phyloP scores from a whole-genome alignment of 129 eudicot genomes.

The Pulicaria dysenterica region DNA sequence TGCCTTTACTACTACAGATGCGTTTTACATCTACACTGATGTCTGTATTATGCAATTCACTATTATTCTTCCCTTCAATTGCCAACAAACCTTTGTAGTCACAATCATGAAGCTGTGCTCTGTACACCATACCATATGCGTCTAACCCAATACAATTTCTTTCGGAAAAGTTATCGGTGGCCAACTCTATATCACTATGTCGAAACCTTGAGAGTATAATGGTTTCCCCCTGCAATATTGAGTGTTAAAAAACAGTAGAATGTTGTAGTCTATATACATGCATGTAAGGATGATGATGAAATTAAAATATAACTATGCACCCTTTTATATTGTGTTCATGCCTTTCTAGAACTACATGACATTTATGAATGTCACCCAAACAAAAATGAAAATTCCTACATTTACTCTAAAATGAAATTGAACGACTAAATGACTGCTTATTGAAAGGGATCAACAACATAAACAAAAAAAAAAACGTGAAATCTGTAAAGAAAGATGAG shows the following conservation, averaged over 20 bases:
- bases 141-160: background rate
- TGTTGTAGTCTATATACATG: background rate
- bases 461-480: too few relatives aligned
- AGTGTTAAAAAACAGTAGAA: background rate
- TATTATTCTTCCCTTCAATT: background rate
- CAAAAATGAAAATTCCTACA: too few relatives aligned
- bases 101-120: background rate
- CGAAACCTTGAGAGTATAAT: background rate
- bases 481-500: too few relatives aligned
- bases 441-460: background rate
- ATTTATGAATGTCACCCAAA: too few relatives aligned
- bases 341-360: background rate
- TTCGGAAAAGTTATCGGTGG: background rate
- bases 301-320: too few relatives aligned
- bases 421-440: too few relatives aligned
- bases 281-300: background rate
- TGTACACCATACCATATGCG: background rate
- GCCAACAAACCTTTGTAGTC: background rate
- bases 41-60: background rate
- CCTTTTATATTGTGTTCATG: background rate
- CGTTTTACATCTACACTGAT: background rate
- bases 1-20: background rate
- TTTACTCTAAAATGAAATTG: too few relatives aligned
- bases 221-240: slow-evolving; percentile 16
- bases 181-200: background rate